Percentiles rank a stretch among this genome's conserved stretches.
phyloP scores from a whole-genome alignment of 2,329 filamentous ascomycete species.

The Aspergillus fumigatiaffinis region DNA sequence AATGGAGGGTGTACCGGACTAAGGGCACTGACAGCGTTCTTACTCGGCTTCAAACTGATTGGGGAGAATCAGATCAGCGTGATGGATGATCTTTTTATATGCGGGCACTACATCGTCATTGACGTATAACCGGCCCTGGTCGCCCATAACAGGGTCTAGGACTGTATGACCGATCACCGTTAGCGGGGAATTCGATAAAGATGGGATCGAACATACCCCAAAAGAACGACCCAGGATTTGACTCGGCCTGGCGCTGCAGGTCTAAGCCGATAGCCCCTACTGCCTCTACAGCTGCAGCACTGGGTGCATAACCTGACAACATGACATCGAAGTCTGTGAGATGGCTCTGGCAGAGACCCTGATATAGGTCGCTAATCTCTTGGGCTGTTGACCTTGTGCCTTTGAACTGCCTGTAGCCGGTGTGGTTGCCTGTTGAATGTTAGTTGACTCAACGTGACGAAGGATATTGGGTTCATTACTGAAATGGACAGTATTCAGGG shows the following conservation, averaged over 20 bases:
- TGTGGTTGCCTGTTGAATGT: slow-evolving; percentile 74
- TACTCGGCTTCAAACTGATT: slow-evolving; percentile 98
- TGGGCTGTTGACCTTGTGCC: slow-evolving; percentile 76
- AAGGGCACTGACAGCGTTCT: slow-evolving; percentile 26
- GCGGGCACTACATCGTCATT: slow-evolving; percentile 86
- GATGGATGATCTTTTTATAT: slow-evolving; percentile 72
- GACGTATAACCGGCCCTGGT: slow-evolving; percentile 88
- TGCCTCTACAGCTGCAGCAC: slow-evolving; percentile 75
- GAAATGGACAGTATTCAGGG: slow-evolving; percentile 95
- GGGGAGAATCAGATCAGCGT: slow-evolving; percentile 87
- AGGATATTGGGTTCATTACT: slow-evolving; percentile 51
- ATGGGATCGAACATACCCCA: slow-evolving; percentile 56
- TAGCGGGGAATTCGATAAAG: background rate
- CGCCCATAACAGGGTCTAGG: slow-evolving; percentile 96
- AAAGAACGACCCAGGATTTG: slow-evolving; percentile 74
- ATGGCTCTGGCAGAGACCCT: slow-evolving; percentile 76
- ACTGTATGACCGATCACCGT: slow-evolving; percentile 47
- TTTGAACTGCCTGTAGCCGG: slow-evolving; percentile 83
- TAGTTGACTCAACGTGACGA: background rate
- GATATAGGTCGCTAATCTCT: slow-evolving; percentile 80
- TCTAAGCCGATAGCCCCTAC: slow-evolving; percentile 82
- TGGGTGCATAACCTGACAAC: slow-evolving; percentile 91
- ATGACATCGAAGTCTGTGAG: slow-evolving; percentile 91
- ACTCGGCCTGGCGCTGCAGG: slow-evolving; percentile 62
- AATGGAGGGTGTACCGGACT: background rate